Percentiles rank a stretch among this genome's conserved stretches.
Evolutionary conservation across 208 protist species (phyloP).

Genomic region (Zelonia costaricensis): DNA sequence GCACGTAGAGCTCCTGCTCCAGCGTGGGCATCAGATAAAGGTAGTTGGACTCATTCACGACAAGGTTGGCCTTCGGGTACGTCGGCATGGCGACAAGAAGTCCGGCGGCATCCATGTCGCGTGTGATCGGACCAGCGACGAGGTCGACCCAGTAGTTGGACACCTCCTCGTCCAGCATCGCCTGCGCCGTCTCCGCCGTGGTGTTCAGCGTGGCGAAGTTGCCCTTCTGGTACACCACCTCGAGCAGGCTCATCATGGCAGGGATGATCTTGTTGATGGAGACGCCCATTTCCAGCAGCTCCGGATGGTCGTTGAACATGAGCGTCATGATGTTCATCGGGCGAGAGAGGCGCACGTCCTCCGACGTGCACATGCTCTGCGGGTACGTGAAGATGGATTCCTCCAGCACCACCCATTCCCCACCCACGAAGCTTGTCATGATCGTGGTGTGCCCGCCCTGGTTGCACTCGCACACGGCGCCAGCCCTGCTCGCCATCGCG

Average conservation of each 20-base stretch:
- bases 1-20: slow-evolving; percentile 47
- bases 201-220: neutral
- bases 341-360: neutral
- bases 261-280: neutral
- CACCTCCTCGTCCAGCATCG: neutral
- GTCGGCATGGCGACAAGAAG: neutral
- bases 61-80: neutral
- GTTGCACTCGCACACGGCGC: slow-evolving; percentile 49
- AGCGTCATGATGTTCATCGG: slow-evolving; percentile 3
- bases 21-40: slow-evolving; percentile 22
- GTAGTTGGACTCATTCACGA: neutral
- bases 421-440: neutral
- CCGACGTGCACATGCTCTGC: slow-evolving; percentile 3
- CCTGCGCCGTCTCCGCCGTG: neutral
- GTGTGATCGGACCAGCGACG: slow-evolving; percentile 2
- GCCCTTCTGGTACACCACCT: neutral
- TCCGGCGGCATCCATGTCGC: neutral
- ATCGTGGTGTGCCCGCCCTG: slow-evolving; percentile 3
- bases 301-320: neutral
- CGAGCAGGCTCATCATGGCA: neutral
- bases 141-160: slow-evolving; percentile 8
- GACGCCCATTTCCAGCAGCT: neutral
- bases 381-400: neutral
- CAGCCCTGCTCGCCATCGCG: slow-evolving; percentile 3
- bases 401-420: neutral